These are phyloP conservation scores for Ganoderma sp. DNA, from an alignment of 1,284 basidiomycete species.

Conservation along the genomic window DNA sequence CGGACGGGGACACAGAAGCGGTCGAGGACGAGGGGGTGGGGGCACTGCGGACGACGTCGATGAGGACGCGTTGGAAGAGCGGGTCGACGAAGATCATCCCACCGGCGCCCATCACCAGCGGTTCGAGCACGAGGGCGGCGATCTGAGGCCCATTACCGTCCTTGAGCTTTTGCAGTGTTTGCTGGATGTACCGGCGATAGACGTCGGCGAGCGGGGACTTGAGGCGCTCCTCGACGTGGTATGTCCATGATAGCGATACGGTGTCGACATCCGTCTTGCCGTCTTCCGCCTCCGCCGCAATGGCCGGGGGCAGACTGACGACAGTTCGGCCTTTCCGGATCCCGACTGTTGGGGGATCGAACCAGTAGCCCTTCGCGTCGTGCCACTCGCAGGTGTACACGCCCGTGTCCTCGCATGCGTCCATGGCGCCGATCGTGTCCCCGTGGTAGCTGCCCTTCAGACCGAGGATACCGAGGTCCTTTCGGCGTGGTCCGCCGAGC, in stretches of 20 bases:
- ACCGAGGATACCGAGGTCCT: slow-evolving; percentile 82
- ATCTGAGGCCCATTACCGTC: slow-evolving; percentile 49
- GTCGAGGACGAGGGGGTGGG: slow-evolving; percentile 22
- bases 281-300: slow-evolving; percentile 45
- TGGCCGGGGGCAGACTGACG: slow-evolving; percentile 63
- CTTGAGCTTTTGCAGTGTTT: slow-evolving; percentile 59
- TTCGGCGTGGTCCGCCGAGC: slow-evolving; percentile 47
- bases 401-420: slow-evolving; percentile 84
- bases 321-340: slow-evolving; percentile 67
- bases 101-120: slow-evolving; percentile 92
- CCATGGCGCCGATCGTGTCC: slow-evolving; percentile 98
- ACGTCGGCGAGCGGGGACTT: slow-evolving; percentile 62
- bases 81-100: slow-evolving; percentile 99
- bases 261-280: slow-evolving; percentile 44
- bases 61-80: slow-evolving; percentile 88
- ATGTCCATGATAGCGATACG: slow-evolving; percentile 65
- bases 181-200: slow-evolving; percentile 70
- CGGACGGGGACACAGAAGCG: slow-evolving; percentile 25
- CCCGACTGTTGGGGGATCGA: slow-evolving; percentile 84
- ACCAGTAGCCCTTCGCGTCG: slow-evolving; percentile 90
- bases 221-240: slow-evolving; percentile 75
- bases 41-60: slow-evolving; percentile 75
- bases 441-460: slow-evolving; percentile 96
- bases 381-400: slow-evolving; percentile 99
- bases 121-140: slow-evolving; percentile 88